phyloP scores from a whole-genome alignment of 192 early-diverging fungal genomes.

The Backusella parvicylindrica region DNA sequence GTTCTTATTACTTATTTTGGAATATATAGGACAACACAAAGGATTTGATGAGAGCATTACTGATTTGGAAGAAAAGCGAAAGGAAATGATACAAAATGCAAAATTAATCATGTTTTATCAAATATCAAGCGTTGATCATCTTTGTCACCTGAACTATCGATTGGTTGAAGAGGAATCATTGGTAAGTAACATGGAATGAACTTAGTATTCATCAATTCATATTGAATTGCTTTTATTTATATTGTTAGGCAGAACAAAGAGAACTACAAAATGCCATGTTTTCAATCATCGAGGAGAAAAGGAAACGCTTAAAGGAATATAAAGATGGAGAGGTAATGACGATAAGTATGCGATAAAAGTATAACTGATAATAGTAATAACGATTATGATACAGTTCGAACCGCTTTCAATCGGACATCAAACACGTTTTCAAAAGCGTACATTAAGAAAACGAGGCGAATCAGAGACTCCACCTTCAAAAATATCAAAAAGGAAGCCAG shows the following conservation, averaged over 20 bases:
- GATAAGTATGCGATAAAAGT: background rate
- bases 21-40: background rate
- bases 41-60: background rate
- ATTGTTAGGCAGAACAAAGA: conserved; percentile 7
- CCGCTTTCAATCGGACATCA: background rate
- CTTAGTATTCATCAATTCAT: too few species aligned
- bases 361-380: background rate
- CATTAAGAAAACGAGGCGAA: background rate
- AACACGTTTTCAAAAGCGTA: background rate
- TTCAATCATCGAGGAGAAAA: conserved; percentile 14
- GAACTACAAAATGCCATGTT: conserved; percentile 15
- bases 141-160: background rate
- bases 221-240: background rate
- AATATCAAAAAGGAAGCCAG: background rate
- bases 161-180: background rate
- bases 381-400: background rate
- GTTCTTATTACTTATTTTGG: background rate
- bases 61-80: background rate
- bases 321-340: conserved; percentile 9
- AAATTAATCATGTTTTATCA: conserved; percentile 18
- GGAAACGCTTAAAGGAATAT: conserved; percentile 9
- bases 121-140: background rate
- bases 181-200: background rate
- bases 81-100: conserved; percentile 6
- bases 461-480: background rate